phyloP scores from a whole-genome alignment of 371 early-diverging fungal genomes.

The Coemansia sp. region DNA sequence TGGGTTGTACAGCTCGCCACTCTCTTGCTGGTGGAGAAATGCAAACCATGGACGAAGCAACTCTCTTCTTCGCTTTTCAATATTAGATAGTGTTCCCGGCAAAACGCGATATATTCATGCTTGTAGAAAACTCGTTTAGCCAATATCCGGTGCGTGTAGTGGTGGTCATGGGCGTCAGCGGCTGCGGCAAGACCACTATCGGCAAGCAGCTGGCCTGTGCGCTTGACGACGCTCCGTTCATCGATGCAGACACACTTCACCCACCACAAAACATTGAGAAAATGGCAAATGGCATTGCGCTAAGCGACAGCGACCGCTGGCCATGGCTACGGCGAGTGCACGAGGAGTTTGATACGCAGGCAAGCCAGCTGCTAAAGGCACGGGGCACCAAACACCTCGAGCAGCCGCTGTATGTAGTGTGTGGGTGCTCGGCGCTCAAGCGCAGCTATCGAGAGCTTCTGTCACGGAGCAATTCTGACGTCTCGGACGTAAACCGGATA shows the following conservation, averaged over 20 bases:
- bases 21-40: no score
- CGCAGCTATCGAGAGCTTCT: slow-evolving; percentile 63
- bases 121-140: slow-evolving; percentile 21
- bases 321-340: slow-evolving; percentile 58
- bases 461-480: slow-evolving; percentile 39
- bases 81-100: no score
- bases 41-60: no score
- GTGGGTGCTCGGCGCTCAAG: slow-evolving; percentile 66
- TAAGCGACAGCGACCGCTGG: slow-evolving; percentile 66
- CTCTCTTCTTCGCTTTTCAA: no score
- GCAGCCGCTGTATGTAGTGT: slow-evolving; percentile 50
- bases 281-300: slow-evolving; percentile 60
- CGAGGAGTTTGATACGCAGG: slow-evolving; percentile 20
- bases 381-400: not conserved
- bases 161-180: slow-evolving; percentile 65
- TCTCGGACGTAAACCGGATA: slow-evolving; percentile 4
- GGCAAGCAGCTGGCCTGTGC: slow-evolving; percentile 52
- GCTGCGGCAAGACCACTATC: slow-evolving; percentile 65
- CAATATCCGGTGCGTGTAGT: slow-evolving; percentile 37
- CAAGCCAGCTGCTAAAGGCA: slow-evolving; percentile 6
- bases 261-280: slow-evolving; percentile 58
- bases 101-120: slow-evolving; percentile 9
- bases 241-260: slow-evolving; percentile 68
- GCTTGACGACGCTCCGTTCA: slow-evolving; percentile 51
- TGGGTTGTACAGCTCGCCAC: no score